Conservation (phyloP, 768 basidiomycete genomes). For the Agaricus sinodeliciosus region DNA sequence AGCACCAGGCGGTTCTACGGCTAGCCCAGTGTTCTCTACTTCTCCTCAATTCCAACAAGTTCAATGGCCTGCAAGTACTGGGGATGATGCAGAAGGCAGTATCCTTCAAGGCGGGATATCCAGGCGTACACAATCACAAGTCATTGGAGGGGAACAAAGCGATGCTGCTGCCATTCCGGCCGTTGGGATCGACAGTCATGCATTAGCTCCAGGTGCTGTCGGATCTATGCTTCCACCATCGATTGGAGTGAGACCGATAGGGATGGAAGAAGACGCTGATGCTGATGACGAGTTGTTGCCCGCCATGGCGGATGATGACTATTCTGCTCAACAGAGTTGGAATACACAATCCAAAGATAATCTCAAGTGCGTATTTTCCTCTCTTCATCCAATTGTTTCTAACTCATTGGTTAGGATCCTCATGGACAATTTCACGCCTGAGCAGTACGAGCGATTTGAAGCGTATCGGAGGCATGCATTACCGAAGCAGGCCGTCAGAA, state of each 20-base stretch:
- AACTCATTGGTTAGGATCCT: slow-evolving; percentile 48
- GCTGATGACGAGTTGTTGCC: slow-evolving; percentile 75
- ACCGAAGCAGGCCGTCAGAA: slow-evolving; percentile 77
- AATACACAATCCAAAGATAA: slow-evolving; percentile 88
- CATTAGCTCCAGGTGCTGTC: not conserved
- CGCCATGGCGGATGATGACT: slow-evolving; percentile 87
- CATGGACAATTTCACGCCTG: slow-evolving; percentile 81
- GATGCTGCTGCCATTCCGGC: not conserved
- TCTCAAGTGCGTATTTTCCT: slow-evolving; percentile 47
- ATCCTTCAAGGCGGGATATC: slow-evolving; percentile 8
- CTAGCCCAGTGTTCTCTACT: slow-evolving; percentile 10
- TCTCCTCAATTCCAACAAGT: slow-evolving; percentile 10
- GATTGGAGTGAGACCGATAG: slow-evolving; percentile 11
- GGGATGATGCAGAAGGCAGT: slow-evolving; percentile 5
- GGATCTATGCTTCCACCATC: slow-evolving; percentile 14
- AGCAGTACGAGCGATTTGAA: slow-evolving; percentile 86
- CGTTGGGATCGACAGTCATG: not conserved
- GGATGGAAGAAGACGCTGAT: slow-evolving; percentile 51
- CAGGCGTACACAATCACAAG: slow-evolving; percentile 4
- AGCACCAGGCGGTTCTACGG: slow-evolving; percentile 11
- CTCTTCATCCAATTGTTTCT: not conserved
- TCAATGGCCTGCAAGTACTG: slow-evolving; percentile 2
- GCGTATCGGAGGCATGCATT: slow-evolving; percentile 80
- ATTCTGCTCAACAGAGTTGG: slow-evolving; percentile 76
- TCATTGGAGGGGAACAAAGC: not conserved